These are phyloP conservation scores for Lizonia empirigonia DNA, from an alignment of 2,329 filamentous ascomycete genomes.

Conservation along the genomic window DNA sequence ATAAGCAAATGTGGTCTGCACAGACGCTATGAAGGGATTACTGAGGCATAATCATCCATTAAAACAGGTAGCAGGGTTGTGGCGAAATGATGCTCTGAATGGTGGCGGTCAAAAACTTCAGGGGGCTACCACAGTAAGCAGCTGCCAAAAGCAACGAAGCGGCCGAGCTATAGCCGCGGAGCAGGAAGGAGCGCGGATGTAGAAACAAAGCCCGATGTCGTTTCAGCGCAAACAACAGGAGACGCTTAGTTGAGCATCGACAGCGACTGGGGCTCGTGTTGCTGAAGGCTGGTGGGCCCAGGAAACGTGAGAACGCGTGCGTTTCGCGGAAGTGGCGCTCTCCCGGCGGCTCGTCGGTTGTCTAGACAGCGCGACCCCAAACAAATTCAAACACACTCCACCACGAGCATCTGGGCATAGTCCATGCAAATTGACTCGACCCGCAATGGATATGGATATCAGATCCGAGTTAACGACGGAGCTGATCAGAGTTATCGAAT, in stretches of 20 bases:
- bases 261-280: background rate
- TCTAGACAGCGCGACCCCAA: slow-evolving; percentile 24
- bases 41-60: too few relatives aligned
- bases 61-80: too few relatives aligned
- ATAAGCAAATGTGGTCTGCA: too few relatives aligned
- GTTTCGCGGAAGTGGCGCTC: slow-evolving; percentile 15
- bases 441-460: slow-evolving; percentile 25
- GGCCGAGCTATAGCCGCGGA: slow-evolving; percentile 12
- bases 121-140: too few relatives aligned
- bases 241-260: background rate
- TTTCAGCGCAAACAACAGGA: background rate
- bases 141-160: slow-evolving; percentile 26
- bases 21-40: too few relatives aligned
- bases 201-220: background rate
- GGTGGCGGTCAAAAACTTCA: too few relatives aligned
- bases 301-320: slow-evolving; percentile 13
- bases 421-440: slow-evolving; percentile 12
- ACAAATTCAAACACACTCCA: slow-evolving; percentile 22
- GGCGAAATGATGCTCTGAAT: too few relatives aligned
- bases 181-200: slow-evolving; percentile 3
- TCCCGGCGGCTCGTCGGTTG: slow-evolving; percentile 22
- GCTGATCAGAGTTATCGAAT: slow-evolving; percentile 54
- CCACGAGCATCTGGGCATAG: slow-evolving; percentile 14
- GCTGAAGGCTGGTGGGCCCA: background rate
- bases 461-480: slow-evolving; percentile 46